A percentile compares a stretch with the other conserved stretches of the same genome.
These are phyloP conservation scores for Pelagomonas calceolata DNA, from an alignment of 108 stramenopile species.

Conservation along the genomic window DNA sequence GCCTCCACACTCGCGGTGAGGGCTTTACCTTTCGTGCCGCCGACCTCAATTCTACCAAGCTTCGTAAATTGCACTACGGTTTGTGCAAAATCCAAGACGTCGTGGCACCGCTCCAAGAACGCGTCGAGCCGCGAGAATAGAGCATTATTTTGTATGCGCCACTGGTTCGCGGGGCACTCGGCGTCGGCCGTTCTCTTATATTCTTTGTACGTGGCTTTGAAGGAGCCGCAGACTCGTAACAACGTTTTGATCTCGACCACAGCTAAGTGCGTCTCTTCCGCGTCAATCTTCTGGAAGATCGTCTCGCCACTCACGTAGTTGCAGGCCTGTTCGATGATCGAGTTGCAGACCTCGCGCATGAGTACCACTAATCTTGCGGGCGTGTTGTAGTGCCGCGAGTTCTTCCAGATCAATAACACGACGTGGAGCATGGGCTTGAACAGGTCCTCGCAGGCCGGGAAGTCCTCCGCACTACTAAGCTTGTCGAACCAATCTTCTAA, in stretches of 20 bases:
- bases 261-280: constrained; percentile 61
- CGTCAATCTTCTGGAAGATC: constrained; percentile 65
- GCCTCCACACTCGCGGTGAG: constrained; percentile 65
- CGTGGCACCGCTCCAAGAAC: constrained; percentile 76
- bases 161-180: constrained; percentile 60
- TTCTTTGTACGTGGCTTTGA: constrained; percentile 68
- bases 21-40: constrained; percentile 72
- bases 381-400: constrained; percentile 78
- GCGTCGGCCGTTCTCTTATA: constrained; percentile 65
- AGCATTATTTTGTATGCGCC: constrained; percentile 77
- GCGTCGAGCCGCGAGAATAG: constrained; percentile 73
- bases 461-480: constrained; percentile 51
- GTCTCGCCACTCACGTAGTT: constrained; percentile 68
- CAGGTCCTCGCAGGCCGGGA: constrained; percentile 46
- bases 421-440: constrained; percentile 79
- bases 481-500: constrained; percentile 61
- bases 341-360: constrained; percentile 76
- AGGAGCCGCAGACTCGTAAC: constrained; percentile 58
- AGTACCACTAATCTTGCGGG: constrained; percentile 70
- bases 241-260: constrained; percentile 45
- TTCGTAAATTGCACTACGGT: constrained; percentile 75
- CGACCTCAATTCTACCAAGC: constrained; percentile 70
- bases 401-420: constrained; percentile 78
- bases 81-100: constrained; percentile 69
- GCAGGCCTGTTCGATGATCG: constrained; percentile 63